A percentile compares a stretch with the other conserved stretches of the same genome.
These are phyloP conservation scores for Suillus tomentosus DNA, from an alignment of 768 basidiomycete genomes.

Conservation along the genomic window DNA sequence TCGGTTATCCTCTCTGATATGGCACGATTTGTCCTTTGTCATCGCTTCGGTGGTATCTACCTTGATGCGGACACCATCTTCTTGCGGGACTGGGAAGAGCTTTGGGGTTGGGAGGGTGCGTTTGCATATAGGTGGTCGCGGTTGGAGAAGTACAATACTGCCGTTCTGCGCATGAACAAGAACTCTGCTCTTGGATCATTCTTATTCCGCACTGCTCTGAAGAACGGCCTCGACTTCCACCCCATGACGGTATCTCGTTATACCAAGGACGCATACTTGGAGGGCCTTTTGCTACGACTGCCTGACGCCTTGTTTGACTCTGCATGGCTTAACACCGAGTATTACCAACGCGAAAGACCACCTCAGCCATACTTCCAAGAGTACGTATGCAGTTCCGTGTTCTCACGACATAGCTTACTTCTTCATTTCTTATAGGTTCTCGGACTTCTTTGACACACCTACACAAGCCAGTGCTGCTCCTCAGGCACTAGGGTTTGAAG, in stretches of 20 bases:
- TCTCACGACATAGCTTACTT: slow-evolving; percentile 2
- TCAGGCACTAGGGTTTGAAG: slow-evolving; percentile 86
- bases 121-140: slow-evolving; percentile 98
- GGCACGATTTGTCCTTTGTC: slow-evolving; percentile 96
- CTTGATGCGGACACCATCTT: slow-evolving; percentile 97
- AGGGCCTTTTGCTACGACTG: slow-evolving; percentile 80
- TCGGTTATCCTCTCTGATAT: slow-evolving; percentile 96
- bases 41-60: slow-evolving; percentile 95
- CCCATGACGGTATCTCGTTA: slow-evolving; percentile 94
- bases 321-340: slow-evolving; percentile 94
- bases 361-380: slow-evolving; percentile 92
- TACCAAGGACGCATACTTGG: slow-evolving; percentile 84
- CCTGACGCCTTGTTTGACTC: slow-evolving; percentile 97
- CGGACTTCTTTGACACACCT: slow-evolving; percentile 87
- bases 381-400: slow-evolving; percentile 41
- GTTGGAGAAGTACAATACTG: slow-evolving; percentile 92
- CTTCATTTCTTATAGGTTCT: slow-evolving; percentile 56
- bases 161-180: slow-evolving; percentile 92
- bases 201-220: slow-evolving; percentile 91
- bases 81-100: slow-evolving; percentile 96
- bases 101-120: slow-evolving; percentile 96
- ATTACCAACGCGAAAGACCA: slow-evolving; percentile 88
- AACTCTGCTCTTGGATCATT: slow-evolving; percentile 90
- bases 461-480: slow-evolving; percentile 74
- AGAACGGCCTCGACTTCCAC: slow-evolving; percentile 95